These are phyloP conservation scores for Pyrenophora teres DNA, from an alignment of 2,329 filamentous ascomycete species.

Conservation along the genomic window DNA sequence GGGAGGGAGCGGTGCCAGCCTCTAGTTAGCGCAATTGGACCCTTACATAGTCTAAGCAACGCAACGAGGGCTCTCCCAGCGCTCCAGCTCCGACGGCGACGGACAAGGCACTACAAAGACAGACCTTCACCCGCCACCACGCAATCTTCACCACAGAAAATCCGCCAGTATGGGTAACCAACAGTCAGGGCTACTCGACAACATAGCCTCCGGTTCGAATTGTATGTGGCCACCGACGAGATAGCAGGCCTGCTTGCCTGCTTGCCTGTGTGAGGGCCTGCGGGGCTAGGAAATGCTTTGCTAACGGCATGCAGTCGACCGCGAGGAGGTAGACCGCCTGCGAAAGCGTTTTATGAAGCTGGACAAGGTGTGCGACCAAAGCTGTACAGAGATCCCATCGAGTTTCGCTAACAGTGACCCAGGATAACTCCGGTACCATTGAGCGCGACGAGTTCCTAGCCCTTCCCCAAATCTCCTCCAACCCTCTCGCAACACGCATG, in stretches of 20 bases:
- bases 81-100: constrained; percentile 20
- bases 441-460: constrained; percentile 98
- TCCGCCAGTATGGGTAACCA: constrained; percentile 57
- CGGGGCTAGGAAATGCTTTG: constrained; percentile 35
- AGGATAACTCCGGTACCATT: constrained; percentile 98
- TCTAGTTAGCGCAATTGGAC: constrained; percentile 21
- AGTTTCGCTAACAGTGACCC: neutral
- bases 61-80: too few relatives aligned
- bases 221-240: constrained; percentile 62
- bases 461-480: constrained; percentile 95
- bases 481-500: constrained; percentile 97
- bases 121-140: constrained; percentile 21
- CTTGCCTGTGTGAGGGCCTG: constrained; percentile 16
- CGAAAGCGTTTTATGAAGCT: constrained; percentile 99
- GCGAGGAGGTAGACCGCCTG: constrained; percentile 93
- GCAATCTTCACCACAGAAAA: constrained; percentile 16
- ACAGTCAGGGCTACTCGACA: constrained; percentile 78
- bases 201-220: constrained; percentile 95
- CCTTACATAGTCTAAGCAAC: constrained; percentile 19
- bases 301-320: constrained; percentile 71
- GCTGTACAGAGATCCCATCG: too few relatives aligned
- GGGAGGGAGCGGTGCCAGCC: constrained; percentile 14
- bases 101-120: constrained; percentile 12
- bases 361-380: constrained; percentile 73
- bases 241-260: constrained; percentile 24